phyloP scores from a whole-genome alignment of 2,329 filamentous ascomycete genomes.

The Trichoderma hamatum region DNA sequence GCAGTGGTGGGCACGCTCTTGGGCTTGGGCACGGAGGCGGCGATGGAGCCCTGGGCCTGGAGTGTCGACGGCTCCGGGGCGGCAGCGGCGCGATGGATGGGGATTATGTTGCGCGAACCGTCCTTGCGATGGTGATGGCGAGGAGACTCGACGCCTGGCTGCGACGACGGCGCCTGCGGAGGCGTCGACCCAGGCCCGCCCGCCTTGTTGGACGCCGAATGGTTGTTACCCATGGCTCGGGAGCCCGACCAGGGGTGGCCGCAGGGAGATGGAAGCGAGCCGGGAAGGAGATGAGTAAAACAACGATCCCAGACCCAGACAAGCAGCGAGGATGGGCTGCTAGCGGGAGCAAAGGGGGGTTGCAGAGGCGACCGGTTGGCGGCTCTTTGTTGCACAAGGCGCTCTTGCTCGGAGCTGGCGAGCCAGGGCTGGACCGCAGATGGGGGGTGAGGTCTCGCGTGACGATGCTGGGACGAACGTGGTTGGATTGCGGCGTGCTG shows the following conservation, averaged over 20 bases:
- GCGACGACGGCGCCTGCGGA: slow-evolving; percentile 24
- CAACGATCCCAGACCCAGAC: slow-evolving; percentile 19
- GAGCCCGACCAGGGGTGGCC: slow-evolving; percentile 21
- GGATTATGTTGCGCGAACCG: slow-evolving; percentile 52
- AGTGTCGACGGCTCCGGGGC: slow-evolving; percentile 65
- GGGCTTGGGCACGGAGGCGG: slow-evolving; percentile 49
- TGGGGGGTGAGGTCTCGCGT: slow-evolving; percentile 18
- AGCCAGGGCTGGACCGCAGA: slow-evolving; percentile 17
- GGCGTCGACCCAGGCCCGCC: slow-evolving; percentile 37
- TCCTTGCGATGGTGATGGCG: slow-evolving; percentile 43
- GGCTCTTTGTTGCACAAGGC: slow-evolving; percentile 25
- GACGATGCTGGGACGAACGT: slow-evolving; percentile 20
- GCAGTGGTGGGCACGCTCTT: slow-evolving; percentile 53
- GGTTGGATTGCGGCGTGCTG: slow-evolving; percentile 22
- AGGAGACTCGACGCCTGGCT: slow-evolving; percentile 35
- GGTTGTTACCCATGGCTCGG: slow-evolving; percentile 44
- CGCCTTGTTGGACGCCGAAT: slow-evolving; percentile 44
- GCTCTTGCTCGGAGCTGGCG: background rate
- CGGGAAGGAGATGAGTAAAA: slow-evolving; percentile 13
- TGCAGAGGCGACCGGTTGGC: slow-evolving; percentile 21
- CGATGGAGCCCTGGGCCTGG: slow-evolving; percentile 61
- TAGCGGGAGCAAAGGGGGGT: slow-evolving; percentile 22
- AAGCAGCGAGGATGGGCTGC: slow-evolving; percentile 9
- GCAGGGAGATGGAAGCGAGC: slow-evolving; percentile 18
- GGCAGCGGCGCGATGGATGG: slow-evolving; percentile 60